Evolutionary conservation across 1,139 yeast genomes (phyloP).

Genomic region (Groenewaldozyma auringiensis): DNA sequence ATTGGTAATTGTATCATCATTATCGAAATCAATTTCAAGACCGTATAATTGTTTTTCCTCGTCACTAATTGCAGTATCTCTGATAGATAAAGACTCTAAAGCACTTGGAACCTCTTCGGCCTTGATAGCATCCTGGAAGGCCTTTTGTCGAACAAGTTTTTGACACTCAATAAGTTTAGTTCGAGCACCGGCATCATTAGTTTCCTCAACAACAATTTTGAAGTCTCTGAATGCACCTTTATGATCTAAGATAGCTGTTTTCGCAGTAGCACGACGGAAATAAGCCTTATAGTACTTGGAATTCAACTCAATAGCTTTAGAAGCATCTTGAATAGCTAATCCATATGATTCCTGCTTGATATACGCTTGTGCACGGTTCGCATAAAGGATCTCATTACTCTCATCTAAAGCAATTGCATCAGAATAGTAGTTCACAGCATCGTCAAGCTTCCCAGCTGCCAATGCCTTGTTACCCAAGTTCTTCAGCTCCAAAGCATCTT

Average conservation of each 20-base stretch:
- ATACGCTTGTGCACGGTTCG: constrained; percentile 88
- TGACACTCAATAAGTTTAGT: constrained; percentile 58
- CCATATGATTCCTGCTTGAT: constrained; percentile 84
- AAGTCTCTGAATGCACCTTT: constrained; percentile 69
- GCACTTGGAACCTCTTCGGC: constrained; percentile 48
- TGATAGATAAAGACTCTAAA: constrained; percentile 41
- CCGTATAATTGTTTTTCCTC: constrained; percentile 45
- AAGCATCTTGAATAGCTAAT: constrained; percentile 70
- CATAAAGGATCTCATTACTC: constrained; percentile 62
- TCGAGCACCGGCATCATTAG: constrained; percentile 60
- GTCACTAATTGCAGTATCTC: constrained; percentile 31
- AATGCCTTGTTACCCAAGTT: constrained; percentile 68
- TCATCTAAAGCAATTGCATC: constrained; percentile 67
- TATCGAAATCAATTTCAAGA: constrained; percentile 39
- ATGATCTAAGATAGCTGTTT: constrained; percentile 68
- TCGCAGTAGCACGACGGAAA: constrained; percentile 74
- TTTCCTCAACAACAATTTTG: constrained; percentile 49
- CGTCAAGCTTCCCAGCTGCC: constrained; percentile 51
- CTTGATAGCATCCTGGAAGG: constrained; percentile 83
- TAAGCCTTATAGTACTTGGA: constrained; percentile 67
- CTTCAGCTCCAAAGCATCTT: constrained; percentile 34
- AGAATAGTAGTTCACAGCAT: constrained; percentile 66
- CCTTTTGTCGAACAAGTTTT: constrained; percentile 60
- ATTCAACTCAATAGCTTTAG: constrained; percentile 60
- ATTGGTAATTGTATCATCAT: constrained; percentile 17